Evolutionary conservation across 371 early-diverging fungal genomes (phyloP).

Genomic region (Zopfochytrium polystomum): DNA sequence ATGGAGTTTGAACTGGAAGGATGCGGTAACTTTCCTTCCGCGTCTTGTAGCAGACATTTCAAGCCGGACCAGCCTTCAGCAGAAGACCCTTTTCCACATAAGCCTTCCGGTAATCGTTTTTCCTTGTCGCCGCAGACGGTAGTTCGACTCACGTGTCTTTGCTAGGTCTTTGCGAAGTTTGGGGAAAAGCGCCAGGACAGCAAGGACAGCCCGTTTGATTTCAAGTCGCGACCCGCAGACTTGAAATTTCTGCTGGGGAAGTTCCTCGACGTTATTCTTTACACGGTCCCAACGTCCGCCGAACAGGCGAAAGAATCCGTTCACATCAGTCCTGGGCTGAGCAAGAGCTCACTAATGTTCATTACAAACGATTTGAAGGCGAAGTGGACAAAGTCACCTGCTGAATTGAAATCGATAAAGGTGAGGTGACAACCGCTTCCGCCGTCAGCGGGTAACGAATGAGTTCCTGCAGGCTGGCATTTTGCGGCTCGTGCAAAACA

Average conservation of each 20-base stretch:
- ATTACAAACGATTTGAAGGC: conserved; percentile 67
- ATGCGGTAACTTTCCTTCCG: conserved; percentile 22
- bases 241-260: conserved; percentile 52
- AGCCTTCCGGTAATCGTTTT: conserved; percentile 64
- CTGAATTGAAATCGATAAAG: conserved; percentile 48
- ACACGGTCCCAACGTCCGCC: conserved; percentile 36
- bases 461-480: conserved; percentile 41
- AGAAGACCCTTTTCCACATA: conserved; percentile 61
- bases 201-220: conserved; percentile 49
- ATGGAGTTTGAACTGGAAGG: too few relatives aligned
- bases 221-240: conserved; percentile 55
- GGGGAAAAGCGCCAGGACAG: conserved; percentile 43
- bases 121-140: too few relatives aligned
- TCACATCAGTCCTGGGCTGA: conserved; percentile 56
- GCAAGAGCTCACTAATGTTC: conserved; percentile 50
- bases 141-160: too few relatives aligned
- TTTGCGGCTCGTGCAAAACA: conserved; percentile 50
- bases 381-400: conserved; percentile 50
- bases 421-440: conserved; percentile 2
- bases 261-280: conserved; percentile 67
- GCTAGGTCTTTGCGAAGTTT: conserved; percentile 54
- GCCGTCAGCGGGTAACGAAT: too few relatives aligned
- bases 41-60: conserved; percentile 58
- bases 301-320: background rate
- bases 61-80: conserved; percentile 54